phyloP scores from a whole-genome alignment of 148 eudicot genomes.

The Vaccinium darrowii region DNA sequence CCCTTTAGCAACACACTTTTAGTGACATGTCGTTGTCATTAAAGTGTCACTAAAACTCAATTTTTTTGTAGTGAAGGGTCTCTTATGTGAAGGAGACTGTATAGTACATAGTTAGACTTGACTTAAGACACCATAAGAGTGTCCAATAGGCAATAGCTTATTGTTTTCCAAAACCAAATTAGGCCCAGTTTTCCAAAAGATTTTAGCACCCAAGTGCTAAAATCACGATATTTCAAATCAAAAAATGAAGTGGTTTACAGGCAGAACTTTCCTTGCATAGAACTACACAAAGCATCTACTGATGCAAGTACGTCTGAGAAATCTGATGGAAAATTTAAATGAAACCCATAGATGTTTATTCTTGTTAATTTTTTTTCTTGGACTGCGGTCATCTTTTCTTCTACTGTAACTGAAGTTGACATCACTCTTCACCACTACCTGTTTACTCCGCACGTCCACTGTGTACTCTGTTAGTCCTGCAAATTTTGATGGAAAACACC shows the following conservation, averaged over 20 bases:
- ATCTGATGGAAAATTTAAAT: conserved; percentile 31
- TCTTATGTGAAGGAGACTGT: no score
- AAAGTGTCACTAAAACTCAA: no score
- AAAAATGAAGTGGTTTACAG: neutral
- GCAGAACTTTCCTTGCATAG: neutral
- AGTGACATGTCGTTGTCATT: no score
- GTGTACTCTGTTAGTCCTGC: conserved; percentile 48
- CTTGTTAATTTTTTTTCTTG: neutral
- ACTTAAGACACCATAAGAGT: no score
- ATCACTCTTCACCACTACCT: conserved; percentile 43
- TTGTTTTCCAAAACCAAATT: no score
- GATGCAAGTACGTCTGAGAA: conserved; percentile 23
- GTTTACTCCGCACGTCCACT: conserved; percentile 42
- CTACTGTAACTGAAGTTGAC: conserved; percentile 16
- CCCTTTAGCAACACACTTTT: no score
- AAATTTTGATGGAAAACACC: neutral
- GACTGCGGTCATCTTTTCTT: neutral
- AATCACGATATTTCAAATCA: no score
- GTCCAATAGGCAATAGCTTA: no score
- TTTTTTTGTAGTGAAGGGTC: no score
- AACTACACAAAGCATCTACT: neutral
- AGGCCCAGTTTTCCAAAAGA: no score
- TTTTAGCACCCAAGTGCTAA: no score
- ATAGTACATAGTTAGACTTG: no score
- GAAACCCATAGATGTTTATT: neutral